phyloP scores from a whole-genome alignment of 2,329 filamentous ascomycete genomes.

The Ciborinia camelliae region DNA sequence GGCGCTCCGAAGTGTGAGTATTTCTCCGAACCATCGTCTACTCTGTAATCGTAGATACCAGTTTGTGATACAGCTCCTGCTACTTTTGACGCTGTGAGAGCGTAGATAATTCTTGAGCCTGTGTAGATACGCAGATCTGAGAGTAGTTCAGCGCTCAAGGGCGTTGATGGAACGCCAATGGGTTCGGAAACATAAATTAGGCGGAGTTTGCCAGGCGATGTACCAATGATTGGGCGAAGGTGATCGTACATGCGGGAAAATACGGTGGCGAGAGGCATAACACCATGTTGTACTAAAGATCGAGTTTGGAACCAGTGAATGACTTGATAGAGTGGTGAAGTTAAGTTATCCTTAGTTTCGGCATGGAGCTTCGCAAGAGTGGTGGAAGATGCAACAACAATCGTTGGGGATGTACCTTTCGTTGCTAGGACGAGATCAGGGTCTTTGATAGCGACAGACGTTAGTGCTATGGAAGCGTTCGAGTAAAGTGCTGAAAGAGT shows the following conservation, averaged over 20 bases:
- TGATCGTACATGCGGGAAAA: constrained; percentile 60
- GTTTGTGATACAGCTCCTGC: constrained; percentile 88
- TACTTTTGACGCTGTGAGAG: constrained; percentile 75
- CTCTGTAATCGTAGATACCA: constrained; percentile 81
- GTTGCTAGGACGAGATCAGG: constrained; percentile 71
- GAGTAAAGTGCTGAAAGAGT: constrained; percentile 80
- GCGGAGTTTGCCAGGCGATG: constrained; percentile 69
- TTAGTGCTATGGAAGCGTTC: constrained; percentile 82
- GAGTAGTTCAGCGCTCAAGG: constrained; percentile 65
- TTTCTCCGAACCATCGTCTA: constrained; percentile 41
- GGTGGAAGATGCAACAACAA: constrained; percentile 74
- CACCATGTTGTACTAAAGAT: constrained; percentile 64
- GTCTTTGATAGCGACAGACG: constrained; percentile 74
- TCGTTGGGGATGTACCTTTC: constrained; percentile 72
- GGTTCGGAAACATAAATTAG: constrained; percentile 77
- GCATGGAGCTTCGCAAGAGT: constrained; percentile 67
- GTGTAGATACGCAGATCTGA: constrained; percentile 81
- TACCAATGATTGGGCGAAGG: constrained; percentile 56
- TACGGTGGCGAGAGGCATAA: constrained; percentile 65
- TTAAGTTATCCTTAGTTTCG: constrained; percentile 56
- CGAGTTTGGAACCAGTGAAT: constrained; percentile 71
- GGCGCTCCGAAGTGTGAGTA: constrained; percentile 77
- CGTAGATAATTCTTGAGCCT: constrained; percentile 77
- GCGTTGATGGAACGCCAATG: constrained; percentile 57
- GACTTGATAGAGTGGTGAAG: constrained; percentile 60